These are phyloP conservation scores for Tuber indicum DNA, from an alignment of 495 filamentous ascomycete genomes.

Conservation along the genomic window DNA sequence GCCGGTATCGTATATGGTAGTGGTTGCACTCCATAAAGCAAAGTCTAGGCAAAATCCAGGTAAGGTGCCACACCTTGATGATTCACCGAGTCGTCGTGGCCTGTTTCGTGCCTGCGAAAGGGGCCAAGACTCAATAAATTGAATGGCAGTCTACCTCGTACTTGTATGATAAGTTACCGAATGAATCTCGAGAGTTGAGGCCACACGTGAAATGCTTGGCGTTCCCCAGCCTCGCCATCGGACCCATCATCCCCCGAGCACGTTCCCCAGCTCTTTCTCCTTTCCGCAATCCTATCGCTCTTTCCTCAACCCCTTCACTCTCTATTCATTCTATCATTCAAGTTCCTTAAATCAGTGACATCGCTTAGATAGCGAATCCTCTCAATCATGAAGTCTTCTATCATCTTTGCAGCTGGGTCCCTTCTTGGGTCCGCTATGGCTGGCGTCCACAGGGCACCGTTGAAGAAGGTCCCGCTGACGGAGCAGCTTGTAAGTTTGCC, in stretches of 20 bases:
- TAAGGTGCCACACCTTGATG: background rate
- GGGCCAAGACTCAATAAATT: background rate
- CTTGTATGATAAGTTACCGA: no score
- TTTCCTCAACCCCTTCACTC: constrained; percentile 9
- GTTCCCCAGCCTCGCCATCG: constrained; percentile 28
- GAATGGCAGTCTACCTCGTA: no score
- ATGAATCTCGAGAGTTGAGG: background rate
- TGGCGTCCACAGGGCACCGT: constrained; percentile 85
- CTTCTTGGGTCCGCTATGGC: constrained; percentile 78
- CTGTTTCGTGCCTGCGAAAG: background rate
- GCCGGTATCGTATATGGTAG: background rate
- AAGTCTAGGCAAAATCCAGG: background rate
- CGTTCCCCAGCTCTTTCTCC: constrained; percentile 10
- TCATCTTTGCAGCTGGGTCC: constrained; percentile 66
- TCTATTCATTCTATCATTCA: constrained; percentile 10
- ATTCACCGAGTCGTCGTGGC: background rate
- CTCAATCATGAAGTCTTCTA: constrained; percentile 70
- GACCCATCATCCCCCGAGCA: constrained; percentile 8
- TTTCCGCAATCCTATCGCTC: constrained; percentile 19
- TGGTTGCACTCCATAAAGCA: background rate
- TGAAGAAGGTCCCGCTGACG: constrained; percentile 88
- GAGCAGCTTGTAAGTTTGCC: constrained; percentile 74
- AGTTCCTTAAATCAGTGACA: constrained; percentile 7
- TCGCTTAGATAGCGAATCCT: background rate
- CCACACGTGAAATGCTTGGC: constrained; percentile 17